These are phyloP conservation scores for Exserohilum rostratum DNA, from an alignment of 2,329 filamentous ascomycete genomes.

Conservation along the genomic window DNA sequence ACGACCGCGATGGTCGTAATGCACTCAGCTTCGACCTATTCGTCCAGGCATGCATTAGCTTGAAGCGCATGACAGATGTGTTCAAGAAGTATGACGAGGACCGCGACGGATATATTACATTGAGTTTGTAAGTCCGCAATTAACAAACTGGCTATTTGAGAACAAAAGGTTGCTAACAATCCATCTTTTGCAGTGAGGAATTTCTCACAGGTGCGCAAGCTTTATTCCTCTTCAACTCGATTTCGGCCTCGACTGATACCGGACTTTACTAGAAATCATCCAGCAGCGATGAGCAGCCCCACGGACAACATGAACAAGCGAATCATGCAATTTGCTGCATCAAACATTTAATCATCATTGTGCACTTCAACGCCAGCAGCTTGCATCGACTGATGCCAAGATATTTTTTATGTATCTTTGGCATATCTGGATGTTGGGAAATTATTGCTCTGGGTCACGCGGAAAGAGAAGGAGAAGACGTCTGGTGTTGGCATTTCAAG, in stretches of 20 bases:
- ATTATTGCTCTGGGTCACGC: too few relatives aligned
- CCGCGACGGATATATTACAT: slow-evolving; percentile 79
- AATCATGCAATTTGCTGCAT: neutral
- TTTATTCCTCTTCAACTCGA: slow-evolving; percentile 61
- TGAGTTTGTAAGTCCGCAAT: slow-evolving; percentile 58
- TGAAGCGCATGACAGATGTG: slow-evolving; percentile 98
- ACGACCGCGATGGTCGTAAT: slow-evolving; percentile 66
- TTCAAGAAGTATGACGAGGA: slow-evolving; percentile 99
- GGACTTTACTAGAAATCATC: slow-evolving; percentile 57
- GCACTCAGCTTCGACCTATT: slow-evolving; percentile 81
- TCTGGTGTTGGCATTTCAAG: too few relatives aligned
- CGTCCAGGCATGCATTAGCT: slow-evolving; percentile 93
- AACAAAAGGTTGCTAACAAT: slow-evolving; percentile 11
- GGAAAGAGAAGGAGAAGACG: too few relatives aligned
- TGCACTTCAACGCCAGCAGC: neutral
- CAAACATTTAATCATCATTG: neutral
- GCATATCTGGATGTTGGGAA: too few relatives aligned
- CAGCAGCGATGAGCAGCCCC: slow-evolving; percentile 38
- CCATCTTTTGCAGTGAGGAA: slow-evolving; percentile 51
- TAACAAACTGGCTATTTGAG: neutral
- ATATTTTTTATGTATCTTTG: too few relatives aligned
- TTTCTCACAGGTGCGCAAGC: slow-evolving; percentile 62
- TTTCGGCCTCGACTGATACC: slow-evolving; percentile 58
- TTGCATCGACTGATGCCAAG: too few relatives aligned
- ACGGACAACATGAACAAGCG: too few relatives aligned